Percentiles rank a stretch among this genome's conserved stretches.
These are phyloP conservation scores for Aspergillus saccharolyticus DNA, from an alignment of 495 filamentous ascomycete species.

Conservation along the genomic window DNA sequence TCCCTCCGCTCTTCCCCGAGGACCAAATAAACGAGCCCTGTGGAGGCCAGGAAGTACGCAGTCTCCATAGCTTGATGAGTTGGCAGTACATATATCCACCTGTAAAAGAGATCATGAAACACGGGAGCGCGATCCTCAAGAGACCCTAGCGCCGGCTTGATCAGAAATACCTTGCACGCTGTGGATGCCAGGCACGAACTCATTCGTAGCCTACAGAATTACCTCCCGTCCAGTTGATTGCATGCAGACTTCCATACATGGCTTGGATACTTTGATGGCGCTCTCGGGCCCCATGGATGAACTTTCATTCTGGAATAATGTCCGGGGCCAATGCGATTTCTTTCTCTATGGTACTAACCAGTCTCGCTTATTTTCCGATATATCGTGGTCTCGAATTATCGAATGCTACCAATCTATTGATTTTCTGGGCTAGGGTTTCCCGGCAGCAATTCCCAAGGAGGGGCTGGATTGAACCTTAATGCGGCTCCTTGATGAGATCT, in stretches of 20 bases:
- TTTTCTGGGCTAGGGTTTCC: background rate
- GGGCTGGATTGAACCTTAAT: constrained; percentile 13
- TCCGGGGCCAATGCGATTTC: no score
- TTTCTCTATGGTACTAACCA: background rate
- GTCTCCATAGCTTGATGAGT: constrained; percentile 9
- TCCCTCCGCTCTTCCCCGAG: background rate
- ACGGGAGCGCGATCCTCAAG: constrained; percentile 3
- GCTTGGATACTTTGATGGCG: background rate
- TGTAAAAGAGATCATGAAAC: constrained; percentile 9
- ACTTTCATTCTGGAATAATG: constrained; percentile 7
- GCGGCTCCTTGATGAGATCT: background rate
- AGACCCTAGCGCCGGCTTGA: constrained; percentile 13
- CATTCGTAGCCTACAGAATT: constrained; percentile 3
- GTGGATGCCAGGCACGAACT: constrained; percentile 20
- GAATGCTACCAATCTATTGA: constrained; percentile 13
- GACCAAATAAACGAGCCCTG: constrained; percentile 3
- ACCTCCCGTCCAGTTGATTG: background rate
- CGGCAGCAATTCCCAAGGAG: constrained; percentile 2
- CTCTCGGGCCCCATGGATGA: constrained; percentile 8
- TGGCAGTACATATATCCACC: constrained; percentile 14
- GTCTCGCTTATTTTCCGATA: constrained; percentile 20
- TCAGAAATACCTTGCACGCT: constrained; percentile 12
- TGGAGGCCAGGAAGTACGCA: constrained; percentile 12
- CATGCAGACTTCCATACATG: constrained; percentile 2
- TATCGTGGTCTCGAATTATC: constrained; percentile 15